Conservation (phyloP, 345 rosid genomes). For the Dipteronia sinensis region DNA sequence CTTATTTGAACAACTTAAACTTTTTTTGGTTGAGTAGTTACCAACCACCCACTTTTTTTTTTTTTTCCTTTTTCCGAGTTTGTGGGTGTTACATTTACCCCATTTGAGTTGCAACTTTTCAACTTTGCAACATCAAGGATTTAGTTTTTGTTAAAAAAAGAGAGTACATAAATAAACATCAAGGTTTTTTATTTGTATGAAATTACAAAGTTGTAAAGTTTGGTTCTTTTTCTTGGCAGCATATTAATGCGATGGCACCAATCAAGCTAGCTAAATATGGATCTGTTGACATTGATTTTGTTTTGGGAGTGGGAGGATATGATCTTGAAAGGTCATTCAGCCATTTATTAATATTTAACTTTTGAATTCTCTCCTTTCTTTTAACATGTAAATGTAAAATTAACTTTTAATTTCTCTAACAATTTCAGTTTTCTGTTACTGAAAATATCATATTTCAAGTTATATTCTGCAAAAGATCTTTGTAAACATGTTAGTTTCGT, state of each 20-base stretch:
- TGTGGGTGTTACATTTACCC: neutral
- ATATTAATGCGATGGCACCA: slow-evolving; percentile 68
- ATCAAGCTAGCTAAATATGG: slow-evolving; percentile 60
- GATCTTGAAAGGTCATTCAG: slow-evolving; percentile 65
- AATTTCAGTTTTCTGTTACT: neutral
- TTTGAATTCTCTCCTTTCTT: neutral
- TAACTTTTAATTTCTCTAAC: neutral
- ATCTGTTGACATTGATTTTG: slow-evolving; percentile 72
- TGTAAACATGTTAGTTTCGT: slow-evolving; percentile 2
- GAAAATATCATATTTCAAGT: neutral
- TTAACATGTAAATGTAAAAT: neutral
- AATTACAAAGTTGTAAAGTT: neutral
- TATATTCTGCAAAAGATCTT: slow-evolving; percentile 10
- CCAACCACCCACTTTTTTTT: neutral
- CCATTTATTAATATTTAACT: neutral
- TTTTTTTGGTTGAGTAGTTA: slow-evolving; percentile 2
- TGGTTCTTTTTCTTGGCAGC: slow-evolving; percentile 36
- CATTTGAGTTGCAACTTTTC: neutral
- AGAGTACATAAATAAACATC: neutral
- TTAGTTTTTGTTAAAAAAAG: neutral
- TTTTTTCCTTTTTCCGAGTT: neutral
- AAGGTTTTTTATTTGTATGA: neutral
- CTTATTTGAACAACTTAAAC: neutral
- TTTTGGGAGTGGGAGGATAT: slow-evolving; percentile 76
- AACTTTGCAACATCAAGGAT: neutral